A percentile compares a stretch with the other conserved stretches of the same genome.
phyloP scores from a whole-genome alignment of 805 yeast species.

The Kazachstania bromeliacearum region DNA sequence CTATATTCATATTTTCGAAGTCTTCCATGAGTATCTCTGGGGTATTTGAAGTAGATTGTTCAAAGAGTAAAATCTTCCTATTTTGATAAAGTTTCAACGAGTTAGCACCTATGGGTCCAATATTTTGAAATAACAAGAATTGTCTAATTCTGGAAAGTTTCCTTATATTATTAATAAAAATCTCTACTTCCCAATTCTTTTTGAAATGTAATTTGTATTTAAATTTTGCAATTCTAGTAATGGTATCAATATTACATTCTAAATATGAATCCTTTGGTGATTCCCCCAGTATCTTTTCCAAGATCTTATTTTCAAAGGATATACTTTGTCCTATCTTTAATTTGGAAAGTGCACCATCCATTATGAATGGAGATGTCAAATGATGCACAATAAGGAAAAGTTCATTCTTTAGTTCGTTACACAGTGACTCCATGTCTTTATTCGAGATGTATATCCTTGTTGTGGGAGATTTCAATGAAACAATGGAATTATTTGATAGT shows the following conservation, averaged over 20 bases:
- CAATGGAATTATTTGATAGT: conserved; percentile 28
- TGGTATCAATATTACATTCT: conserved; percentile 10
- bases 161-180: conserved; percentile 20
- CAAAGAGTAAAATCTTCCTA: conserved; percentile 6
- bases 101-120: not conserved
- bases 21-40: not conserved
- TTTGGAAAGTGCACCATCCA: conserved; percentile 15
- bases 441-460: conserved; percentile 24
- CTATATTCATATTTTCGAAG: not conserved
- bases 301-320: conserved; percentile 14
- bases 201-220: conserved; percentile 22
- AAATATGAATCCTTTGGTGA: not conserved
- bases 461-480: conserved; percentile 24
- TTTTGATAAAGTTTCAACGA: conserved; percentile 5
- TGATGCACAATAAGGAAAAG: conserved; percentile 23
- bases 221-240: conserved; percentile 21
- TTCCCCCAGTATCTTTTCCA: conserved; percentile 7
- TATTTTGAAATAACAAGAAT: conserved; percentile 13
- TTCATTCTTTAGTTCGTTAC: conserved; percentile 22
- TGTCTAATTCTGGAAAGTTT: conserved; percentile 20
- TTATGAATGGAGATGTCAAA: conserved; percentile 16
- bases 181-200: conserved; percentile 26
- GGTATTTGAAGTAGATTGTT: conserved; percentile 1
- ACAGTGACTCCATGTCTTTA: conserved; percentile 21
- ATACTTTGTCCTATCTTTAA: conserved; percentile 19